phyloP scores from a whole-genome alignment of 495 filamentous ascomycete genomes.

The Hypoxylon intermedium region DNA sequence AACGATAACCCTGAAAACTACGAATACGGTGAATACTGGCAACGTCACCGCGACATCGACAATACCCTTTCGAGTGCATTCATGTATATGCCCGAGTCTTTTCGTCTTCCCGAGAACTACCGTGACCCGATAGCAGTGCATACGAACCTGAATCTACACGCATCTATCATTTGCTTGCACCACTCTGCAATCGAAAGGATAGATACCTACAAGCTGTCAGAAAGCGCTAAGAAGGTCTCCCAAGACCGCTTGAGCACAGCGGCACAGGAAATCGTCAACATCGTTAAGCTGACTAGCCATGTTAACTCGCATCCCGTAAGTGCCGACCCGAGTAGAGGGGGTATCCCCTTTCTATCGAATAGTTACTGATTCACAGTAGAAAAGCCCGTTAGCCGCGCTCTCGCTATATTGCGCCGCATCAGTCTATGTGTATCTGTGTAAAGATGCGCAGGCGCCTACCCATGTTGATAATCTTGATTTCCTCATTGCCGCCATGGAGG shows the following conservation, averaged over 20 bases:
- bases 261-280: slow-evolving; percentile 53
- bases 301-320: slow-evolving; percentile 40
- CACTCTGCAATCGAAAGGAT: slow-evolving; percentile 50
- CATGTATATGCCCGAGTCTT: slow-evolving; percentile 54
- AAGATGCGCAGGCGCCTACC: slow-evolving; percentile 39
- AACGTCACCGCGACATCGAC: slow-evolving; percentile 56
- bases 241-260: slow-evolving; percentile 45
- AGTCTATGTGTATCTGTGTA: slow-evolving; percentile 47
- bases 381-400: slow-evolving; percentile 48
- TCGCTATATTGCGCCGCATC: slow-evolving; percentile 54
- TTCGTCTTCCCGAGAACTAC: slow-evolving; percentile 48
- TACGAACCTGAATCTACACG: slow-evolving; percentile 55
- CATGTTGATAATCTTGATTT: slow-evolving; percentile 48
- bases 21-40: slow-evolving; percentile 52
- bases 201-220: slow-evolving; percentile 46
- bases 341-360: not conserved
- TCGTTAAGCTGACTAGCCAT: slow-evolving; percentile 48
- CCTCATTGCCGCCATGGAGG: slow-evolving; percentile 48
- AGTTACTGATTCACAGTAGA: slow-evolving; percentile 33
- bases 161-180: slow-evolving; percentile 54
- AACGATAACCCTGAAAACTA: slow-evolving; percentile 49
- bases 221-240: slow-evolving; percentile 42
- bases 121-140: slow-evolving; percentile 49
- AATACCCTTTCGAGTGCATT: slow-evolving; percentile 53
- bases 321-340: not conserved